Percentiles rank a stretch among this genome's conserved stretches.
Evolutionary conservation across 495 filamentous ascomycete genomes (phyloP).

Genomic region (Aspergillus taichungensis): DNA sequence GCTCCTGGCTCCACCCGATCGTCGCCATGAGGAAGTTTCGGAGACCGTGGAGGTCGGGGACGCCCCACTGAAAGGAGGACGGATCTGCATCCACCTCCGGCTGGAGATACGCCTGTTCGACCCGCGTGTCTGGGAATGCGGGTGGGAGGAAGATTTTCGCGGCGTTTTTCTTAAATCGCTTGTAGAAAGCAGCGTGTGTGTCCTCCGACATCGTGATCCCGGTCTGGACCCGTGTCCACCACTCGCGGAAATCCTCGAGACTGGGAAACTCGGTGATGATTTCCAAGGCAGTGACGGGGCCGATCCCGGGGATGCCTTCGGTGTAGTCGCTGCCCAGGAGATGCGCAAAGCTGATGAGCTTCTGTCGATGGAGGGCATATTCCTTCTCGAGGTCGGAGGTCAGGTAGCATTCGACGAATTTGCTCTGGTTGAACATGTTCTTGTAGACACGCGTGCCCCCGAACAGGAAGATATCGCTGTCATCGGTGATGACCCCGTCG

Average conservation of each 20-base stretch:
- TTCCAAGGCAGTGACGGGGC: slow-evolving; percentile 88
- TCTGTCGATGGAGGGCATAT: slow-evolving; percentile 68
- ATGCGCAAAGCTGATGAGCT: slow-evolving; percentile 82
- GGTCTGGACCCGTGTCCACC: slow-evolving; percentile 76
- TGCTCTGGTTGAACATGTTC: slow-evolving; percentile 98
- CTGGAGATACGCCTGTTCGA: slow-evolving; percentile 71
- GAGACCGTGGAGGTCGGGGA: slow-evolving; percentile 82
- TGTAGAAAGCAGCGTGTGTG: slow-evolving; percentile 53
- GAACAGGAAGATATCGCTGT: slow-evolving; percentile 95
- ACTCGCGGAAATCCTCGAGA: slow-evolving; percentile 66
- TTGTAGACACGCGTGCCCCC: slow-evolving; percentile 95
- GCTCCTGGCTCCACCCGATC: slow-evolving; percentile 83
- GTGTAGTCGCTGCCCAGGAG: slow-evolving; percentile 91
- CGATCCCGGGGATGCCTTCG: slow-evolving; percentile 80
- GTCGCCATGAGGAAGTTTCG: slow-evolving; percentile 85
- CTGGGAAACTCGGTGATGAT: slow-evolving; percentile 79
- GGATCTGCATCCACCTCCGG: slow-evolving; percentile 77
- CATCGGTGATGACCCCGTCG: slow-evolving; percentile 97
- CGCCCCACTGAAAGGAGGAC: slow-evolving; percentile 84
- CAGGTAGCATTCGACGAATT: slow-evolving; percentile 95
- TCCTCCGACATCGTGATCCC: slow-evolving; percentile 29
- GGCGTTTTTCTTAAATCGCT: slow-evolving; percentile 73
- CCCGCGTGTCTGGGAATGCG: slow-evolving; percentile 64
- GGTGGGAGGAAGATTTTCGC: slow-evolving; percentile 79
- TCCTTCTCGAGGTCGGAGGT: slow-evolving; percentile 81